phyloP scores from a whole-genome alignment of 2,329 filamentous ascomycete genomes.

The Fusarium sororula region DNA sequence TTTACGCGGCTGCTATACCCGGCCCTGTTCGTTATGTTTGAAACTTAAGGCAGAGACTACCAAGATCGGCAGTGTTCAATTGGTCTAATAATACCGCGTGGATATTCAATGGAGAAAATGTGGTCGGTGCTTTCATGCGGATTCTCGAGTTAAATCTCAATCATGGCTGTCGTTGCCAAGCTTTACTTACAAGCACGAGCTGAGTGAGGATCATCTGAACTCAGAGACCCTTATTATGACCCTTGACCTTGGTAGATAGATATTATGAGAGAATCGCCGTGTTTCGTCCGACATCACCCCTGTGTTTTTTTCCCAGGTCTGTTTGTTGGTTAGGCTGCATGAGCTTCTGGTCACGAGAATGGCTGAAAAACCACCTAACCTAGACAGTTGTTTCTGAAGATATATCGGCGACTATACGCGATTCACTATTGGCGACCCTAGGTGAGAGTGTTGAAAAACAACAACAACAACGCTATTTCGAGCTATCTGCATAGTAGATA shows the following conservation, averaged over 20 bases:
- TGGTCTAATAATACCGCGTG: constrained; percentile 6
- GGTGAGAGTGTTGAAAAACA: not conserved
- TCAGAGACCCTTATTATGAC: not conserved
- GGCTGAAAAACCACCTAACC: not conserved
- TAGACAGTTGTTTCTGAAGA: not conserved
- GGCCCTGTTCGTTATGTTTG: constrained; percentile 24
- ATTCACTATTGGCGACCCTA: constrained; percentile 23
- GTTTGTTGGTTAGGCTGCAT: constrained; percentile 19
- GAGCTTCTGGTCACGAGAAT: constrained; percentile 25
- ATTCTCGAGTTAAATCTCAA: not conserved
- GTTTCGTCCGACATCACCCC: constrained; percentile 20
- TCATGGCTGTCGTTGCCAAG: not conserved
- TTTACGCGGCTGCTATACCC: constrained; percentile 20
- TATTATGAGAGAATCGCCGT: constrained; percentile 5
- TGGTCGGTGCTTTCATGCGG: constrained; percentile 18
- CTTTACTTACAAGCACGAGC: not conserved
- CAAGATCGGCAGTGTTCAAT: constrained; percentile 6
- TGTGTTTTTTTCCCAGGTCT: not conserved
- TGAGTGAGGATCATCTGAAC: constrained; percentile 20
- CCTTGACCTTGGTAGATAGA: constrained; percentile 1
- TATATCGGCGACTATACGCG: constrained; percentile 27
- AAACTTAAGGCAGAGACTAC: constrained; percentile 8
- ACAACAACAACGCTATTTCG: not conserved
- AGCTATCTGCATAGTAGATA: not conserved
- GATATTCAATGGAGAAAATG: not conserved